Base-by-base conservation (phyloP, 2,329 filamentous ascomycete species). In the Paecilomyces sp. region DNA sequence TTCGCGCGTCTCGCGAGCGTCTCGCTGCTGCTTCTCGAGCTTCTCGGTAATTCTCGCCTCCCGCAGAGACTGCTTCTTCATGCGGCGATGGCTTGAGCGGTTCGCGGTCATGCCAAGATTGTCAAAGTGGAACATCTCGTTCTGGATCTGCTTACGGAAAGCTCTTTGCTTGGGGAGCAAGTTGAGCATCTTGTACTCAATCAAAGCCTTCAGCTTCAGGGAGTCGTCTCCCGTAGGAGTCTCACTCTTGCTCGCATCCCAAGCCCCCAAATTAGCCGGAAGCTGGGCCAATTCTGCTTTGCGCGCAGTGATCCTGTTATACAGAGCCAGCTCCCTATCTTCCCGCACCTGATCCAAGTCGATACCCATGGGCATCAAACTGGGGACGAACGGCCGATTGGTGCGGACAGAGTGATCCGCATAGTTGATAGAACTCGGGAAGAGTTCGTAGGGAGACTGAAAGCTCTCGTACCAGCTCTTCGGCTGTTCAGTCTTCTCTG, bases 11-110 rank as follows among this genome's bases (percentile, higher is more conserved):
- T 97, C 93, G 60, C 94, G 90, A 51, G 92, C 93, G 74, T 97
- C 93, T 60, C 94, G 91, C 74, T 99, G 94, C 75, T 99, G 92
- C 79, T 97, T 97, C 84, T 99, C 94, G 1, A 99, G 86, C 77
- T 97, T 99, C 83, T 99, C 94, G 0, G 94, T 99, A 65, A 99
- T 95, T 60, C 93, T 89, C 59, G 94, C 94, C 77, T 99, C 94
- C 36, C 93, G 88, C 56, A 97, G 83, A 56, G 89, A 96, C 76
- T 97, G 93, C 80, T 97, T 97, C 88, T 99, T 99, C 81, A 94
- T 89, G 56, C 94, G 88, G 36, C 94, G 89, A 74, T 97, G 97
- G 69, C 88, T 85, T 57, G 90, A 88, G 56, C 94, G 88, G 72
- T 99, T 99, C 0, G 92, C 93, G 1, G 93, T 97, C 90, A 97